Conservation (phyloP, 2,329 filamentous ascomycete genomes). For the Verticillium nonalfalfae region DNA sequence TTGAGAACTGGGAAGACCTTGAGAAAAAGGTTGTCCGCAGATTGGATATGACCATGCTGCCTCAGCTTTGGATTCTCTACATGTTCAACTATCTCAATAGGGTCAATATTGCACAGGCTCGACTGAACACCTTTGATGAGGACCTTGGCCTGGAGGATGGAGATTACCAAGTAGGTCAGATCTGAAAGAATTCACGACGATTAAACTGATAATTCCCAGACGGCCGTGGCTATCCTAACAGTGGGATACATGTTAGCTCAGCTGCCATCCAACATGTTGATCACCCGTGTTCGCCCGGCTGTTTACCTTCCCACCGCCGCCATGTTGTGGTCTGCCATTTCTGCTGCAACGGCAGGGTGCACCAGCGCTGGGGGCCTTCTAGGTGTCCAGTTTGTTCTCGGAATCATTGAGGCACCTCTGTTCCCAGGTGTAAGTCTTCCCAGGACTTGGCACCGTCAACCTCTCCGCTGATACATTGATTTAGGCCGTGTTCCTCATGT, state of each 20-base stretch:
- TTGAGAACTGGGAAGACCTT: background rate
- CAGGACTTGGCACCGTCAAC: too few species aligned
- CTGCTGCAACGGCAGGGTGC: conserved; percentile 37
- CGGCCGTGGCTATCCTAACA: conserved; percentile 23
- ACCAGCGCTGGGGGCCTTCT: conserved; percentile 34
- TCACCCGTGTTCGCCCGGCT: conserved; percentile 47
- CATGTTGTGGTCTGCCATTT: conserved; percentile 31
- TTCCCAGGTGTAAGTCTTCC: conserved; percentile 27
- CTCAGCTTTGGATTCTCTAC: conserved; percentile 14
- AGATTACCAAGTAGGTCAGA: background rate
- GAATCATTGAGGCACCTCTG: conserved; percentile 39
- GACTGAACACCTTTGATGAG: conserved; percentile 14
- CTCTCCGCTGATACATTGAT: too few species aligned
- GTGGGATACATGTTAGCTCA: conserved; percentile 54
- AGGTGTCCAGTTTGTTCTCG: conserved; percentile 40
- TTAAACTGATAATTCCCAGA: conserved; percentile 16
- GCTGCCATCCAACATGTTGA: conserved; percentile 52
- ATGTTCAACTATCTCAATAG: conserved; percentile 16
- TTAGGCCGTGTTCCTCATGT: conserved; percentile 36
- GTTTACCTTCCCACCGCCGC: conserved; percentile 44
- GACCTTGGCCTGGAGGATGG: conserved; percentile 15
- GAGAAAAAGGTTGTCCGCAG: conserved; percentile 11
- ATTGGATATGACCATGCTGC: conserved; percentile 13
- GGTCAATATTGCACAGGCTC: conserved; percentile 15
- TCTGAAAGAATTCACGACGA: background rate